Evolutionary conservation across 768 basidiomycete genomes (phyloP).

Genomic region (Gyrodon lividus): DNA sequence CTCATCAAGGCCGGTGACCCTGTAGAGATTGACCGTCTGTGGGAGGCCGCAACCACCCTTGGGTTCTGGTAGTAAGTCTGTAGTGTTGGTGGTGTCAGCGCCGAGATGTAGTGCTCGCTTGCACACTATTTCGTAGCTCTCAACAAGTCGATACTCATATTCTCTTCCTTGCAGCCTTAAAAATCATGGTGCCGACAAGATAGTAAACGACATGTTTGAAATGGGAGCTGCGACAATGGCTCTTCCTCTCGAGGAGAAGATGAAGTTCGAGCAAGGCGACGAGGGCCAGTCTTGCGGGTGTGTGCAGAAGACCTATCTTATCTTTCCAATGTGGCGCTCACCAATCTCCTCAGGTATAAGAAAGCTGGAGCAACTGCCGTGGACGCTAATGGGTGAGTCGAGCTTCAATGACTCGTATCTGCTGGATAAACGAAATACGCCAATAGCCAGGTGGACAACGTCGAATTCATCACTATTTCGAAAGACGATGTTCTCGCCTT

Average conservation of each 20-base stretch:
- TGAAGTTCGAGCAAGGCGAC: slow-evolving; percentile 44
- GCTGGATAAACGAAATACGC: not conserved
- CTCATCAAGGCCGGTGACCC: slow-evolving; percentile 36
- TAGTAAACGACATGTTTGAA: slow-evolving; percentile 40
- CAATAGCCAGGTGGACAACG: slow-evolving; percentile 40
- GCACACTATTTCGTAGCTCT: not conserved
- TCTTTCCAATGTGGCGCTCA: not conserved
- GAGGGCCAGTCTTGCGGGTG: slow-evolving; percentile 40
- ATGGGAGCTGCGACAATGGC: slow-evolving; percentile 42
- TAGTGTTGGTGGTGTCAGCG: not conserved
- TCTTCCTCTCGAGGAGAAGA: slow-evolving; percentile 41
- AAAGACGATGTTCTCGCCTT: slow-evolving; percentile 69
- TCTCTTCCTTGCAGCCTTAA: slow-evolving; percentile 33
- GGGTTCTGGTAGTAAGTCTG: slow-evolving; percentile 55
- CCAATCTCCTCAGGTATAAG: slow-evolving; percentile 47
- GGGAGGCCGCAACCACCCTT: slow-evolving; percentile 45
- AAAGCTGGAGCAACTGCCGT: slow-evolving; percentile 60
- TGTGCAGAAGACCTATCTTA: not conserved
- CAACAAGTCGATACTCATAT: not conserved
- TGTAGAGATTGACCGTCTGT: slow-evolving; percentile 42
- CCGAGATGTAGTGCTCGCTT: not conserved
- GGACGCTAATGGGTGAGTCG: slow-evolving; percentile 49
- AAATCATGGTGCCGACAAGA: slow-evolving; percentile 40
- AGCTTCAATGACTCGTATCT: not conserved
- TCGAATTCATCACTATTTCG: slow-evolving; percentile 65